These are phyloP conservation scores for Zopfochytrium polystomum DNA, from an alignment of 371 early-diverging fungal species.

Conservation along the genomic window DNA sequence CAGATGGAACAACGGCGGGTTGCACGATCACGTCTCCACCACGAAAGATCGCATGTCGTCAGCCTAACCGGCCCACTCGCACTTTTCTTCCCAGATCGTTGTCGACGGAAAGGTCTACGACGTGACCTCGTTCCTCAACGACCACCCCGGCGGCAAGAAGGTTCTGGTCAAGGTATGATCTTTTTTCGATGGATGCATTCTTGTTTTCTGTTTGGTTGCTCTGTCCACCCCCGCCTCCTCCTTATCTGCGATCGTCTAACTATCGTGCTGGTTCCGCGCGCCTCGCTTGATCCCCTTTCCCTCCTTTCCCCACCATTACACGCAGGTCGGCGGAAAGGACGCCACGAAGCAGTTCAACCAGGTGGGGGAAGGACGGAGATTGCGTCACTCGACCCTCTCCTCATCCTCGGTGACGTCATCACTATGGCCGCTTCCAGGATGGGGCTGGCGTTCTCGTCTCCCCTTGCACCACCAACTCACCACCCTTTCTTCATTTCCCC, in stretches of 20 bases:
- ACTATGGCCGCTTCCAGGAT: background rate
- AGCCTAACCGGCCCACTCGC: background rate
- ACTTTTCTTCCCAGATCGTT: constrained; percentile 50
- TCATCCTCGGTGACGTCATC: too few relatives aligned
- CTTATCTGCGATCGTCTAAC: background rate
- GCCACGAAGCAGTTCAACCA: constrained; percentile 31
- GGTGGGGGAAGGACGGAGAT: too few relatives aligned
- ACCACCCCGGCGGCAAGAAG: constrained; percentile 47
- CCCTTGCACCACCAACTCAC: background rate
- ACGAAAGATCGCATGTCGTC: too few relatives aligned
- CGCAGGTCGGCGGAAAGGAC: constrained; percentile 27
- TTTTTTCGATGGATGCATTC: too few relatives aligned
- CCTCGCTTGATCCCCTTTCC: too few relatives aligned
- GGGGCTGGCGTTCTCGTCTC: background rate
- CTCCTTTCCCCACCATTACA: background rate
- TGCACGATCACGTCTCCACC: too few relatives aligned
- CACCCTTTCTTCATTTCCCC: background rate
- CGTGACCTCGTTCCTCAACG: constrained; percentile 71
- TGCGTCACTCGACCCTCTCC: background rate
- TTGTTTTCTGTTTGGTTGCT: background rate
- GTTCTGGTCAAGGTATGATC: constrained; percentile 21
- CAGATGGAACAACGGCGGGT: background rate
- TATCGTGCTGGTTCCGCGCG: background rate
- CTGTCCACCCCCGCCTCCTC: background rate
- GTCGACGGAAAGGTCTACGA: constrained; percentile 82